phyloP scores from a whole-genome alignment of 2,329 filamentous ascomycete genomes.

The Zalaria sp. region DNA sequence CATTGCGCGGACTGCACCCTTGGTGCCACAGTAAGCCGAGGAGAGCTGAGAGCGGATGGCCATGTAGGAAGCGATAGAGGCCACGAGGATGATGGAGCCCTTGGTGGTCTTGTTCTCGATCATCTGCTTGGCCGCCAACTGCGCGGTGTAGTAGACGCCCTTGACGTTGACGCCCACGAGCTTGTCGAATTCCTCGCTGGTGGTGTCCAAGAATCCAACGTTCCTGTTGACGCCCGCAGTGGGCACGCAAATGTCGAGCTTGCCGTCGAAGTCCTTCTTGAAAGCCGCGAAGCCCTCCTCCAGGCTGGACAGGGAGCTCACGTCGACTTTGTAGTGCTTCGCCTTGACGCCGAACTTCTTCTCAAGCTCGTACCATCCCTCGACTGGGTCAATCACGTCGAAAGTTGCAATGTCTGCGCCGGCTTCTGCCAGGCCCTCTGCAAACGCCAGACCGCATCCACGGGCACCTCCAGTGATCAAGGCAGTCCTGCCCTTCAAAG shows the following conservation, averaged over 20 bases:
- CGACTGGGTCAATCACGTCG: slow-evolving; percentile 40
- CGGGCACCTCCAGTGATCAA: slow-evolving; percentile 57
- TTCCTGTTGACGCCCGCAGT: slow-evolving; percentile 33
- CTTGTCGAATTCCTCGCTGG: slow-evolving; percentile 26
- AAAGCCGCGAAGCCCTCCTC: slow-evolving; percentile 19
- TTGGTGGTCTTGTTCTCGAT: slow-evolving; percentile 35
- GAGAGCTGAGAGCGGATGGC: slow-evolving; percentile 33
- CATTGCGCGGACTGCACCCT: slow-evolving; percentile 16
- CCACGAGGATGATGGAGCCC: slow-evolving; percentile 40
- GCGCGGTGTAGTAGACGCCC: slow-evolving; percentile 32
- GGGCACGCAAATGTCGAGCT: slow-evolving; percentile 30
- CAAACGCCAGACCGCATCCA: slow-evolving; percentile 53
- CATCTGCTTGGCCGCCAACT: slow-evolving; percentile 37
- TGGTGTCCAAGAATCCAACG: slow-evolving; percentile 29
- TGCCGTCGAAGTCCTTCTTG: slow-evolving; percentile 20
- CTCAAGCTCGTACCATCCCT: slow-evolving; percentile 13
- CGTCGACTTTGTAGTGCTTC: slow-evolving; percentile 21
- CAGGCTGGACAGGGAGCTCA: slow-evolving; percentile 20
- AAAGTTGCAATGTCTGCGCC: slow-evolving; percentile 50
- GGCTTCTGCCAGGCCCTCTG: slow-evolving; percentile 51
- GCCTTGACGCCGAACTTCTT: slow-evolving; percentile 50
- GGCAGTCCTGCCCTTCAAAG: slow-evolving; percentile 54
- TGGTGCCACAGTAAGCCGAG: slow-evolving; percentile 7
- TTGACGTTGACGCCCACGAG: slow-evolving; percentile 30
- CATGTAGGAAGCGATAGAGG: slow-evolving; percentile 39